A percentile compares a stretch with the other conserved stretches of the same genome.
Conservation (phyloP, 1,284 basidiomycete genomes). For the Melanopsichium pennsylvanicum region DNA sequence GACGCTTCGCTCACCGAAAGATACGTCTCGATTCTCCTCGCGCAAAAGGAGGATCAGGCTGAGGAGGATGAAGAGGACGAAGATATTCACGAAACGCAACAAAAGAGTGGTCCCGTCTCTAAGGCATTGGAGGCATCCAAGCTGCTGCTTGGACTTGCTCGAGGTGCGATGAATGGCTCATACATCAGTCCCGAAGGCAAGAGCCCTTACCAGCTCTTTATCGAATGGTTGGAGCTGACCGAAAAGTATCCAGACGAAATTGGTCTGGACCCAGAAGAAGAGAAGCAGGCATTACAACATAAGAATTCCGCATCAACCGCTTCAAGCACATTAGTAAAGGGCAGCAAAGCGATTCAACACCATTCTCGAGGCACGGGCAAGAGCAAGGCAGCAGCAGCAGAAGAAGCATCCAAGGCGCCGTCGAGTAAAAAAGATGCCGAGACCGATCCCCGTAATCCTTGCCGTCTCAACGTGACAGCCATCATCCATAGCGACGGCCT, state of each 20-base stretch:
- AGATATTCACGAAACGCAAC: constrained; percentile 16
- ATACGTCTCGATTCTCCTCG: constrained; percentile 58
- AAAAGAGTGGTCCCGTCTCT: neutral
- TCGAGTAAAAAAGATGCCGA: constrained; percentile 72
- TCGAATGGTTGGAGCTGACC: constrained; percentile 90
- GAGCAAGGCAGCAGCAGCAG: constrained; percentile 36
- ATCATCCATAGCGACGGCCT: constrained; percentile 88
- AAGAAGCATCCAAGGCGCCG: constrained; percentile 70
- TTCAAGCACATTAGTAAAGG: neutral
- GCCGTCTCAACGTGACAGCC: constrained; percentile 84
- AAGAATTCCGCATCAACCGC: neutral
- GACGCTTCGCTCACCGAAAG: constrained; percentile 64
- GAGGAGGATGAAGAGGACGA: constrained; percentile 37
- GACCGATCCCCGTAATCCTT: constrained; percentile 77
- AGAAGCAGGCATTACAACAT: constrained; percentile 12
- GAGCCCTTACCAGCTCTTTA: constrained; percentile 91
- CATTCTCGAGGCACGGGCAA: constrained; percentile 69
- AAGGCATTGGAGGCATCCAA: constrained; percentile 93
- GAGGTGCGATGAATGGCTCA: constrained; percentile 81
- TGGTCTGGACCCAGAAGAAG: constrained; percentile 81
- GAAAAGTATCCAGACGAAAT: constrained; percentile 91
- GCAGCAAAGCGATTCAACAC: neutral
- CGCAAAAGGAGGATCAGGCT: constrained; percentile 37
- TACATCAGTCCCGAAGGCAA: constrained; percentile 91
- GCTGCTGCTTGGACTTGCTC: constrained; percentile 80